Base-by-base conservation (phyloP, 75 land plant genomes). In the Cunninghamia lanceolata region DNA sequence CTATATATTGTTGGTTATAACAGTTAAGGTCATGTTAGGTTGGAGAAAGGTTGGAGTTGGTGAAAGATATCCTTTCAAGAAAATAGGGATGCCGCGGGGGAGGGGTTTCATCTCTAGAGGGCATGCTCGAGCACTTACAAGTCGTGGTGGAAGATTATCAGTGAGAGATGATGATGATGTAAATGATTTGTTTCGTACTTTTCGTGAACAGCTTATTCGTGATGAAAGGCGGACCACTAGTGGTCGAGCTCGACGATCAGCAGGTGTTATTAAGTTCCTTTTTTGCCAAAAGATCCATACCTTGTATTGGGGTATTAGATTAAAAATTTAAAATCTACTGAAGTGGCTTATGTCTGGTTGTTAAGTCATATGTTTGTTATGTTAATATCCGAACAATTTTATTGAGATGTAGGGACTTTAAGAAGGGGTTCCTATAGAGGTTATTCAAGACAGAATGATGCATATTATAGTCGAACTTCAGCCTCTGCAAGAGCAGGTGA, bases 21-120 rank as follows among this genome's bases (percentile, higher is more conserved):
- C 13, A n/a, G 36, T 43, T 88, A 47, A 15, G 73, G 84, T 71
- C 50, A 38, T 83, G 77, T 25, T 77, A 91, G 93, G 91, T 9
- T 87, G 89, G 70, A 86, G 89, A 45, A 63, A 63, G 28, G 83
- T 88, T 85, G 88, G 86, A 7, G 83, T 85, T 40, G 90, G 84
- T 30, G 68, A 63, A 63, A 88, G 89, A 63, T 80, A 56, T 78
- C 82, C 82, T 85, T 86, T 85, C 34, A 59, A 82, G 84, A 66
- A 83, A 35, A 85, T 54, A 56, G 83, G 85, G 21, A 90, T 92
- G 34, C 82, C 85, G 40, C 88, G 86, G 28, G 91, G 87, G 35
- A 86, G 88, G 70, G 89, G 88, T 82, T 89, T 91, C 40, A 35
- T 84, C 63, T 85, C 85, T 25, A 87, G 85, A 82, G 89, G 89